These are phyloP conservation scores for Geotrichum macrosporum DNA, from an alignment of 1,139 yeast genomes.

Conservation along the genomic window DNA sequence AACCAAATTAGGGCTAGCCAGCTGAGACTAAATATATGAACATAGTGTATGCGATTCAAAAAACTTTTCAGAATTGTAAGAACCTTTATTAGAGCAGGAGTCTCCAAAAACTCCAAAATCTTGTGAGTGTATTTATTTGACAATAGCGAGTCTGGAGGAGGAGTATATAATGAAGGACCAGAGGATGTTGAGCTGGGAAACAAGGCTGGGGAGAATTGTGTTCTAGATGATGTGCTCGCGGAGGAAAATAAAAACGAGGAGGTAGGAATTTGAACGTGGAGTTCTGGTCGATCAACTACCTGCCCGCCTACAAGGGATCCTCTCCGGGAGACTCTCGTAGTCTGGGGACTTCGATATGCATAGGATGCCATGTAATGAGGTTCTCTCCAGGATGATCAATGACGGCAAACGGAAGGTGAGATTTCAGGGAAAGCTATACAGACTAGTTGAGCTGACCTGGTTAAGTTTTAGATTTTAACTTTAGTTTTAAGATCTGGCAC, in stretches of 20 bases:
- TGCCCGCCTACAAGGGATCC: slow-evolving; percentile 11
- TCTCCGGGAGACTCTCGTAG: slow-evolving; percentile 16
- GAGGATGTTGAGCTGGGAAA: background rate
- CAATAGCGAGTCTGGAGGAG: background rate
- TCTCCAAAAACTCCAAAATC: slow-evolving; percentile 1
- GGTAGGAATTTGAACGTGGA: slow-evolving; percentile 10
- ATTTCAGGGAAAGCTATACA: too few species aligned
- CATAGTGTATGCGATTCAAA: slow-evolving; percentile 3
- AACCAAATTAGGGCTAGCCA: slow-evolving; percentile 55
- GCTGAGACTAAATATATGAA: slow-evolving; percentile 29
- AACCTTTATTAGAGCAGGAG: background rate
- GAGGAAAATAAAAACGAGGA: slow-evolving; percentile 5
- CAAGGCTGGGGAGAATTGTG: background rate
- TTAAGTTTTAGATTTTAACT: too few species aligned
- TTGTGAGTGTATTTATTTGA: background rate
- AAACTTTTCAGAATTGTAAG: background rate
- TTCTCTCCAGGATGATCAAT: too few species aligned
- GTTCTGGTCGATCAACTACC: slow-evolving; percentile 9
- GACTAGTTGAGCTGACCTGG: too few species aligned
- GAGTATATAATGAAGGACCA: background rate
- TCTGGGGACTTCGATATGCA: slow-evolving; percentile 11
- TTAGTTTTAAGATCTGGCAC: too few species aligned
- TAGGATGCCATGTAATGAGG: slow-evolving; percentile 3
- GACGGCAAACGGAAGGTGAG: too few species aligned
- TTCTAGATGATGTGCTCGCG: background rate